Evolutionary conservation across 192 early-diverging fungal genomes (phyloP).

Genomic region (Phycomyces blakesleeanus): DNA sequence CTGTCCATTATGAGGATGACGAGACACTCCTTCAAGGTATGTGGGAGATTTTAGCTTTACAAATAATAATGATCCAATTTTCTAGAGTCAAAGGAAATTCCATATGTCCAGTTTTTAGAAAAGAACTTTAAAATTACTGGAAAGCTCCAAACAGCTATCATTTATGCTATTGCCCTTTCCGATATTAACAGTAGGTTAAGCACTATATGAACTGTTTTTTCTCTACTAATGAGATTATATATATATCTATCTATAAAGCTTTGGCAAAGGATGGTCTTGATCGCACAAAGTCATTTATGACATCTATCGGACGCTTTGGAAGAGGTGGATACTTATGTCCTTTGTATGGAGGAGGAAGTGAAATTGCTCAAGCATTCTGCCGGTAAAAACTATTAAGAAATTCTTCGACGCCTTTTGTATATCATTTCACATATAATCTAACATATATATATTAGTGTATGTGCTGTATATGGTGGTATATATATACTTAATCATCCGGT

Average conservation of each 20-base stretch:
- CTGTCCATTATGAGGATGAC: conserved; percentile 47
- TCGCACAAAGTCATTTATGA: conserved; percentile 61
- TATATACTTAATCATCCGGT: conserved; percentile 73
- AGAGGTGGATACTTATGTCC: conserved; percentile 75
- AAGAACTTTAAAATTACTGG: conserved; percentile 57
- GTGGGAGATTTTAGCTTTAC: neutral
- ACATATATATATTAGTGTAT: conserved; percentile 44
- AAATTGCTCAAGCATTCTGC: conserved; percentile 89
- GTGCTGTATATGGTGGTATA: conserved; percentile 87
- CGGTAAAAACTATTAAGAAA: conserved; percentile 34
- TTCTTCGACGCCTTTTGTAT: neutral
- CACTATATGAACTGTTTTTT: no score
- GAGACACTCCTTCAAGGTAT: conserved; percentile 35
- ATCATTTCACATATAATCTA: neutral
- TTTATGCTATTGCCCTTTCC: conserved; percentile 61
- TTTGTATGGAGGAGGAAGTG: conserved; percentile 86
- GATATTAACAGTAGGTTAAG: conserved; percentile 20
- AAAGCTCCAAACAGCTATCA: conserved; percentile 58
- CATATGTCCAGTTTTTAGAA: conserved; percentile 42
- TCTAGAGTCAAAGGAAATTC: conserved; percentile 41
- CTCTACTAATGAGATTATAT: no score
- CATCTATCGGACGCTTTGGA: conserved; percentile 83
- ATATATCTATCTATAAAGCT: no score
- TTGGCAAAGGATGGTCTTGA: conserved; percentile 63
- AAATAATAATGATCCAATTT: neutral